phyloP scores from a whole-genome alignment of 108 stramenopile species.

The Nannochloropsis salina region DNA sequence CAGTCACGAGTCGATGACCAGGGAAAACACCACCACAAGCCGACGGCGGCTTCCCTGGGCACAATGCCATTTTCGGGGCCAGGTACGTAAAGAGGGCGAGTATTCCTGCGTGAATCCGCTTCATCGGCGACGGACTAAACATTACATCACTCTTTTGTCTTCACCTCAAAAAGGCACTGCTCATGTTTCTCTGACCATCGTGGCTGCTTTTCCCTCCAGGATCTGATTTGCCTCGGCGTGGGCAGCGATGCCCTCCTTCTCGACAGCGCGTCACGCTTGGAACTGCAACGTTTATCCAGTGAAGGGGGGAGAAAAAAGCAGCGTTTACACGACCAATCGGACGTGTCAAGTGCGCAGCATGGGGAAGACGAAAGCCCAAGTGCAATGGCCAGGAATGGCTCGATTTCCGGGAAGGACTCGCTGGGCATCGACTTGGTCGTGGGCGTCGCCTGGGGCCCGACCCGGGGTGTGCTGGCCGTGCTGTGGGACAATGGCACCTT shows the following conservation, averaged over 20 bases:
- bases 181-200: too few relatives aligned
- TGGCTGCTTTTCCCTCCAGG: not conserved
- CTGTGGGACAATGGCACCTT: conserved; percentile 4
- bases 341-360: too few relatives aligned
- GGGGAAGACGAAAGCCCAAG: too few relatives aligned
- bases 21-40: not conserved
- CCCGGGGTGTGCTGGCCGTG: not conserved
- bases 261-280: not conserved
- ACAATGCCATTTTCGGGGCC: not conserved
- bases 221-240: not conserved
- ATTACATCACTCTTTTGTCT: not conserved
- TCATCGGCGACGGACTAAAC: not conserved
- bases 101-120: not conserved
- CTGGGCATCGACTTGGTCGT: not conserved
- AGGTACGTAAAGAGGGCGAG: not conserved
- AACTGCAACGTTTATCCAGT: not conserved
- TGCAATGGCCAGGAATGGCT: too few relatives aligned
- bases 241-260: not conserved
- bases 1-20: not conserved
- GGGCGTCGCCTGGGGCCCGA: not conserved
- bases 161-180: not conserved
- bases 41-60: not conserved
- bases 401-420: not conserved
- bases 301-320: not conserved
- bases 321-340: not conserved